Base-by-base conservation (phyloP, 768 basidiomycete genomes). In the Mycena belliarum region DNA sequence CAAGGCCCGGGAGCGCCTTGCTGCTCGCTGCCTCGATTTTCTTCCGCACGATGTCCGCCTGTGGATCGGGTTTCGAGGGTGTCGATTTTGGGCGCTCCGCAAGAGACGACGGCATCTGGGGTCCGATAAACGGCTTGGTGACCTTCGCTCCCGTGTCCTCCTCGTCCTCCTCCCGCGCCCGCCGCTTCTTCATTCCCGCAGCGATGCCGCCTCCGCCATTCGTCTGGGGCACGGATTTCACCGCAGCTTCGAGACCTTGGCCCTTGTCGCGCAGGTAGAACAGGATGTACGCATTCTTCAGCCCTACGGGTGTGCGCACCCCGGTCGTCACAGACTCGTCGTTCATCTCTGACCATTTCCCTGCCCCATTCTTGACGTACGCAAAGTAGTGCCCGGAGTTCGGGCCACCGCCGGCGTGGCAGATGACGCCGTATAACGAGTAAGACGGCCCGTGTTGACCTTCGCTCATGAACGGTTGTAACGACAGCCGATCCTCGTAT, bases 311-410 rank as follows among this genome's bases (percentile, higher is more conserved):
- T 6, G 81, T 63, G 16, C 70, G 61, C 18, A 63, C 68, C 15
- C 72, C 67, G 4, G 73, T 66, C 11, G 79, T 73, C 23, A 95
- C 89, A 44, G 76, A 76, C 26, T 95, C 93, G 69, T 99, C 97
- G 74, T 99, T 96, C 87, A 95, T 95, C 75, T 93, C 87, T 74
- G 82, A 86, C 95, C 95, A 99, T 33, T 75, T 75, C 12, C 85
- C 87, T 32, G 82, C 75, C 33, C 78, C 79, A 38, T 84, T 79
- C 69, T 87, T 91, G 66, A 97, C 85, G 65, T 84, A 87, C 18
- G 95, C 88, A 63, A 85, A 93, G 73, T 99, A 99, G 72, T 99
- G 97, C 5, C 97, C 97, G 2, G 91, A 95, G 68, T 97, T 92
- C 15, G 95, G 93, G 6, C 95, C 94, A 40, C 85, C 80, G 50